Conservation (phyloP, 306 rosid species). For the Begonia fuchsioides region DNA sequence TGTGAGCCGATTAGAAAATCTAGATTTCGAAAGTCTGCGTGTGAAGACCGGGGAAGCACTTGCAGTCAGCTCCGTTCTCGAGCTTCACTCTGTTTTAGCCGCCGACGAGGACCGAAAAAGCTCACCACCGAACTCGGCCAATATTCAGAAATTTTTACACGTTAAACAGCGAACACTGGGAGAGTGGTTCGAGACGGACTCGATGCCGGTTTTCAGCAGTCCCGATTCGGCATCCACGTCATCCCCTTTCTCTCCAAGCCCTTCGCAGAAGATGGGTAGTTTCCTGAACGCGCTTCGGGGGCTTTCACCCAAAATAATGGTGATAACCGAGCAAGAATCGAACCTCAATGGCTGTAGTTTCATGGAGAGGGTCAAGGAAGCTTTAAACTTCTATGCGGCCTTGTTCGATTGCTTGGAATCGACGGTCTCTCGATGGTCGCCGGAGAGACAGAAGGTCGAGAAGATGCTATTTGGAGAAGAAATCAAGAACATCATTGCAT, state of each 20-base stretch:
- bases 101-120: conserved; percentile 42
- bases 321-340: conserved; percentile 83
- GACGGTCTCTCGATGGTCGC: conserved; percentile 34
- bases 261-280: conserved; percentile 62
- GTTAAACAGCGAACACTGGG: conserved; percentile 46
- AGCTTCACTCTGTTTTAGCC: conserved; percentile 64
- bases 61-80: conserved; percentile 64
- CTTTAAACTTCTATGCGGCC: conserved; percentile 50
- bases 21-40: conserved; percentile 51
- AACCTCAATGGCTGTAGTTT: conserved; percentile 49
- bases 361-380: conserved; percentile 48
- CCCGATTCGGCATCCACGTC: conserved; percentile 41
- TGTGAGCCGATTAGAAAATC: conserved; percentile 56
- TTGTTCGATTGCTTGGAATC: conserved; percentile 74
- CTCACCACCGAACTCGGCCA: conserved; percentile 33
- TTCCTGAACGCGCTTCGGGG: conserved; percentile 37
- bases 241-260: conserved; percentile 42
- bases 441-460: conserved; percentile 55
- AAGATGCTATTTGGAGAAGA: conserved; percentile 63
- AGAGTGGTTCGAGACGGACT: conserved; percentile 58
- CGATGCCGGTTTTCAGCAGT: conserved; percentile 25
- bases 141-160: conserved; percentile 40
- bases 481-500: conserved; percentile 67
- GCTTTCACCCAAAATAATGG: conserved; percentile 51
- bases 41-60: conserved; percentile 81